phyloP scores from a whole-genome alignment of 1,284 basidiomycete species.

The Boletus smithii region DNA sequence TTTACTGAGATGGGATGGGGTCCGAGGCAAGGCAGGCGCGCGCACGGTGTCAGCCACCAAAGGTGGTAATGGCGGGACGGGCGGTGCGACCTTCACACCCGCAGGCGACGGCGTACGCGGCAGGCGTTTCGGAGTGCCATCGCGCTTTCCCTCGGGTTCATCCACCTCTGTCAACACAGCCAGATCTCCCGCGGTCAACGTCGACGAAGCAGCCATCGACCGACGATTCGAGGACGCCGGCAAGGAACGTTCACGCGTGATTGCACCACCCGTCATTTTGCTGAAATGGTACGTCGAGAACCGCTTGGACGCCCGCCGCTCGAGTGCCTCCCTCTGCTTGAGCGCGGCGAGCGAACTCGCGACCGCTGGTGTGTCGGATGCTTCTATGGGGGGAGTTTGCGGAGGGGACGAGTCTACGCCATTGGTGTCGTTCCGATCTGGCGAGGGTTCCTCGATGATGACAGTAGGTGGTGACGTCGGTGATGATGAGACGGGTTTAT shows the following conservation, averaged over 20 bases:
- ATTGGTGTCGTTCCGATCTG: slow-evolving; percentile 28
- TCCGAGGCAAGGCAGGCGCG: slow-evolving; percentile 36
- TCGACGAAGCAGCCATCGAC: slow-evolving; percentile 59
- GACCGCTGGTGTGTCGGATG: slow-evolving; percentile 57
- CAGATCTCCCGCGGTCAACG: slow-evolving; percentile 64
- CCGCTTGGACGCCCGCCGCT: slow-evolving; percentile 91
- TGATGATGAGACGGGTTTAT: slow-evolving; percentile 47
- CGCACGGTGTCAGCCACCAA: slow-evolving; percentile 31
- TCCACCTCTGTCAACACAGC: slow-evolving; percentile 68
- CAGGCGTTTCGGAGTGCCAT: slow-evolving; percentile 25
- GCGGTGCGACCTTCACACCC: slow-evolving; percentile 38
- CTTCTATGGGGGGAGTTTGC: slow-evolving; percentile 44
- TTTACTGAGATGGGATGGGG: slow-evolving; percentile 25
- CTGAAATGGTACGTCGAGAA: slow-evolving; percentile 96
- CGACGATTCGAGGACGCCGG: slow-evolving; percentile 49
- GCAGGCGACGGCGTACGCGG: slow-evolving; percentile 33
- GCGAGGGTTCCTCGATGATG: slow-evolving; percentile 54
- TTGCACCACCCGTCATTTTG: slow-evolving; percentile 77
- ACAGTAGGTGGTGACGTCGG: slow-evolving; percentile 42
- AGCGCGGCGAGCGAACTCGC: slow-evolving; percentile 86
- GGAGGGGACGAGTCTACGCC: slow-evolving; percentile 35
- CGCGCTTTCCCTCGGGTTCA: slow-evolving; percentile 39
- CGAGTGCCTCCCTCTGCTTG: slow-evolving; percentile 82
- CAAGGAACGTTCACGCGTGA: slow-evolving; percentile 41
- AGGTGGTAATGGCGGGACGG: slow-evolving; percentile 45